These are phyloP conservation scores for Naematelia aurantialba DNA, from an alignment of 768 basidiomycete species.

Conservation along the genomic window DNA sequence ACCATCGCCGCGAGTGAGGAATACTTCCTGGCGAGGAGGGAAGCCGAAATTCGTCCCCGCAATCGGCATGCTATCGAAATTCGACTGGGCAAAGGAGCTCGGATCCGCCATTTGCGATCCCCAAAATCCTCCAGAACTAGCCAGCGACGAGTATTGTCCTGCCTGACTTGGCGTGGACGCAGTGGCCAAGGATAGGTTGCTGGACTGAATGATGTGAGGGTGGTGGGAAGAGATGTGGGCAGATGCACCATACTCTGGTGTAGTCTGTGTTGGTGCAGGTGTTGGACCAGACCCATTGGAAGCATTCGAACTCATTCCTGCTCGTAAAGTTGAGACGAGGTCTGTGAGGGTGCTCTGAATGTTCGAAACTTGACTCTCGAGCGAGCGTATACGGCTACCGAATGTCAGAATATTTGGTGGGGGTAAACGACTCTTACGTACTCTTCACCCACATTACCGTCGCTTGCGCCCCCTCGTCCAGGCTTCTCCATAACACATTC, in stretches of 20 bases:
- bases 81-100: slow-evolving; percentile 1
- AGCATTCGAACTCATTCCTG: neutral
- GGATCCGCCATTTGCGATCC: neutral
- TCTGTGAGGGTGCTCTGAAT: slow-evolving; percentile 79
- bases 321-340: slow-evolving; percentile 72
- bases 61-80: neutral
- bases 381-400: slow-evolving; percentile 77
- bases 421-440: slow-evolving; percentile 15
- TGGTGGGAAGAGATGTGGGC: neutral
- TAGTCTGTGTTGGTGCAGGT: neutral
- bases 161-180: neutral
- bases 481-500: slow-evolving; percentile 96
- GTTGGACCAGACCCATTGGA: neutral
- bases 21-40: slow-evolving; percentile 1
- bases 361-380: slow-evolving; percentile 76
- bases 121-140: neutral
- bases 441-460: slow-evolving; percentile 41
- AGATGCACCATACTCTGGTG: neutral
- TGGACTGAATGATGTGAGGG: neutral
- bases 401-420: neutral
- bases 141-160: neutral
- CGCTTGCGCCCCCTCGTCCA: slow-evolving; percentile 55
- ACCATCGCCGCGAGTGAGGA: neutral
- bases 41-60: slow-evolving; percentile 1
- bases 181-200: neutral